Percentiles rank a stretch among this genome's conserved stretches.
Conservation (phyloP, 1,139 yeast species). For the Sugiyamaella japonica region DNA sequence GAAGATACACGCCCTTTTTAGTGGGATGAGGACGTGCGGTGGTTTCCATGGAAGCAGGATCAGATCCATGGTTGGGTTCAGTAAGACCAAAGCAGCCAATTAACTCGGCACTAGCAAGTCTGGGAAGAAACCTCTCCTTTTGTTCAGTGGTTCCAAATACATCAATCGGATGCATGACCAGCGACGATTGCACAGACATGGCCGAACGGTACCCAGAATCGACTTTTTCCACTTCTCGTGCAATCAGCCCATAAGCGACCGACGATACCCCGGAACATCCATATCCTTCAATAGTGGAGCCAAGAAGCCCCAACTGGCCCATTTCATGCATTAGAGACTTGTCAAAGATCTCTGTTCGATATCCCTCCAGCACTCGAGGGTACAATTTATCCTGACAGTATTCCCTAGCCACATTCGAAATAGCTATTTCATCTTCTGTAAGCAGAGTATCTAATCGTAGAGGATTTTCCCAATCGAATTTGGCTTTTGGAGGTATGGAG, state of each 20-base stretch:
- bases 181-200: constrained; percentile 49
- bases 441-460: constrained; percentile 40
- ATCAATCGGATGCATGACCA: constrained; percentile 48
- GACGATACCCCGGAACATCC: constrained; percentile 48
- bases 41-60: constrained; percentile 49
- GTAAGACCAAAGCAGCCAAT: constrained; percentile 49
- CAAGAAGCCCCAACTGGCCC: constrained; percentile 48
- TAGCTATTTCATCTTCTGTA: constrained; percentile 46
- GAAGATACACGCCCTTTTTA: constrained; percentile 45
- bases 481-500: constrained; percentile 19
- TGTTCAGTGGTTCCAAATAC: constrained; percentile 46
- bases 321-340: constrained; percentile 42
- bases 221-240: constrained; percentile 48
- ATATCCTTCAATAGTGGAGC: constrained; percentile 46
- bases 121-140: constrained; percentile 46
- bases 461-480: constrained; percentile 45
- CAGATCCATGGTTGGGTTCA: constrained; percentile 50
- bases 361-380: constrained; percentile 46
- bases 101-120: constrained; percentile 46
- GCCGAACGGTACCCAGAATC: constrained; percentile 50
- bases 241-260: constrained; percentile 47
- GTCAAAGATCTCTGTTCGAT: constrained; percentile 45
- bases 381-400: constrained; percentile 44
- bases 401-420: constrained; percentile 43
- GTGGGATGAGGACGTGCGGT: constrained; percentile 46